Percentiles rank a stretch among this genome's conserved stretches.
These are phyloP conservation scores for Apophysomyces elegans DNA, from an alignment of 371 early-diverging fungal species.

Conservation along the genomic window DNA sequence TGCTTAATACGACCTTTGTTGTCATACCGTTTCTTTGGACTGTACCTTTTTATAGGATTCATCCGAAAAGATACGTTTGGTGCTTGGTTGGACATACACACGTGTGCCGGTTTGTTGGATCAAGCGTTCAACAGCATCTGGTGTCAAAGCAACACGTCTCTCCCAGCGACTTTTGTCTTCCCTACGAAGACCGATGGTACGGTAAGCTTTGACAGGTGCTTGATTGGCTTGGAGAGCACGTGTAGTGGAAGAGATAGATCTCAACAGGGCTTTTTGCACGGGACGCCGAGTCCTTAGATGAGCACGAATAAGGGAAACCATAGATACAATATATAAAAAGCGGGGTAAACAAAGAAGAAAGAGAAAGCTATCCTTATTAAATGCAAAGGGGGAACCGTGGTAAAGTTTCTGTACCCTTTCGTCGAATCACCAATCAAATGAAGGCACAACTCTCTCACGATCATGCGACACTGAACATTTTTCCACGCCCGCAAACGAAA, in stretches of 20 bases:
- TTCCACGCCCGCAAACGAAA: too few species aligned
- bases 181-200: conserved; percentile 82
- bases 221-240: background rate
- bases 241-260: conserved; percentile 7
- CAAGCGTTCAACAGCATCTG: conserved; percentile 76
- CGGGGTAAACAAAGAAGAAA: background rate
- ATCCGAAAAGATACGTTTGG: conserved; percentile 88
- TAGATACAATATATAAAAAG: background rate
- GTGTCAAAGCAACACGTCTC: conserved; percentile 86
- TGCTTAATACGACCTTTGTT: background rate
- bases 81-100: conserved; percentile 91
- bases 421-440: conserved; percentile 5
- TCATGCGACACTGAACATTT: background rate
- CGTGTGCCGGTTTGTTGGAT: conserved; percentile 80
- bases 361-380: conserved; percentile 2
- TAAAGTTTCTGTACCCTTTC: conserved; percentile 5
- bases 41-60: conserved; percentile 75
- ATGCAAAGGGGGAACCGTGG: conserved; percentile 5
- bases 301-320: conserved; percentile 2
- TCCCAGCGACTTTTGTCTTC: conserved; percentile 98
- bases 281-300: conserved; percentile 7
- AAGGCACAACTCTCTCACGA: conserved; percentile 2
- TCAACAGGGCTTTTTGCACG: conserved; percentile 4
- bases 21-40: background rate
- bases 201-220: conserved; percentile 12